These are phyloP conservation scores for Plectranthus barbatus DNA, from an alignment of 257 asterid species.

Conservation along the genomic window DNA sequence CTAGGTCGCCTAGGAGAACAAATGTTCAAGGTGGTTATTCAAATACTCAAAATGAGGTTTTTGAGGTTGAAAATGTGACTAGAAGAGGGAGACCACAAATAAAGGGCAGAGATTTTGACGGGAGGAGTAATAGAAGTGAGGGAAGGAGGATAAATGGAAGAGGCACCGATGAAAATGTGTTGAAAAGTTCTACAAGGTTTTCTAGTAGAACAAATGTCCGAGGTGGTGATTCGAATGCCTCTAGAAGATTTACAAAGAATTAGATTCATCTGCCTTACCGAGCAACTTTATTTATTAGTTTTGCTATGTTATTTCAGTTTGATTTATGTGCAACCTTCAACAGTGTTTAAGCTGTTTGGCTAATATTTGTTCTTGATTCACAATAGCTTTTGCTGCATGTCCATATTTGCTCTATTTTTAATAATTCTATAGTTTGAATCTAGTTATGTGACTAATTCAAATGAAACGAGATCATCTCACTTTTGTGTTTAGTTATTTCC, in stretches of 20 bases:
- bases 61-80: neutral
- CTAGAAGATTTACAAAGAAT: constrained; percentile 11
- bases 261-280: constrained; percentile 16
- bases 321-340: neutral
- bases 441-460: neutral
- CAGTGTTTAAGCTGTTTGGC: neutral
- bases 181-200: neutral
- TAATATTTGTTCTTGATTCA: neutral
- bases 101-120: constrained; percentile 1
- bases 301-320: neutral
- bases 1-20: too few species aligned
- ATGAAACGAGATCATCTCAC: neutral
- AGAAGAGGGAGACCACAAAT: neutral
- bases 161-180: constrained; percentile 12
- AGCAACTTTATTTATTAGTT: constrained; percentile 13
- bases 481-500: neutral
- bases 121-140: neutral
- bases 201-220: neutral
- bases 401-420: neutral
- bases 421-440: neutral
- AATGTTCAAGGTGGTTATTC: constrained; percentile 1
- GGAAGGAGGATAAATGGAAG: constrained; percentile 23
- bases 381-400: neutral
- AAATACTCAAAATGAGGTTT: constrained; percentile 10
- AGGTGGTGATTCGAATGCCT: constrained; percentile 11